Base-by-base conservation (phyloP, 768 basidiomycete species). In the Suillus subalutaceus region DNA sequence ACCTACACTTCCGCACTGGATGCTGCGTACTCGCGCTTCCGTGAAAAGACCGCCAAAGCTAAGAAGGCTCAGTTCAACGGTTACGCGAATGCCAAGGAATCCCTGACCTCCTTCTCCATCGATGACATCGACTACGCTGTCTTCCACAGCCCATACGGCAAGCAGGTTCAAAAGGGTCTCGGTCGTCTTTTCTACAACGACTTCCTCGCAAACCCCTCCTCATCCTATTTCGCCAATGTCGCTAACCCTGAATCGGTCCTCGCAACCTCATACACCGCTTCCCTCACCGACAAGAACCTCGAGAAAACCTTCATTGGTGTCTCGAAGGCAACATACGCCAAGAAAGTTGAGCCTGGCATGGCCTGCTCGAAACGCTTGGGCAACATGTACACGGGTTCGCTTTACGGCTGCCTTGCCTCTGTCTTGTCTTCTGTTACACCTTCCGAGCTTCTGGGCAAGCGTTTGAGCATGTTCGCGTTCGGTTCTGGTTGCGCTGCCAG, bases 71-170 rank as follows among this genome's bases (percentile, higher is more conserved):
- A 79, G 32, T 48, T 67, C 62, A 82, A 81, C 35, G 79, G 79
- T 20, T 74, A 78, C 55, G 65, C 68, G 40, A 76, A 80, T 2
- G 68, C 78, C 1, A 76, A 74, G 30, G 79, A 81, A 15, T 74
- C 75, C 44, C 70, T 81, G 3, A 72, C 82, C 35, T 93, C 82
- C 40, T 93, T 95, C 81, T 91, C 92, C 9, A 85, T 94, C 56
- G 89, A 91, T 62, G 86, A 89, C 70, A 86, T 97, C 73, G 97
- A 99, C 81, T 99, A 94, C 77, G 85, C 91, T 69, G 88, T 96
- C 72, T 96, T 99, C 89, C 97, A 99, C 84, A 91, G 90, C 66
- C 97, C 97, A 0, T 99, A 98, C 79, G 97, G 97, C 82, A 99
- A 99, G 83, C 93, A 97, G 77, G 96, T 97, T 63, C 92, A 97